Evolutionary conservation across 805 yeast genomes (phyloP), one percentile per base, ranked within the genome.

Genomic region (Yamadazyma paraphyllophila): DNA sequence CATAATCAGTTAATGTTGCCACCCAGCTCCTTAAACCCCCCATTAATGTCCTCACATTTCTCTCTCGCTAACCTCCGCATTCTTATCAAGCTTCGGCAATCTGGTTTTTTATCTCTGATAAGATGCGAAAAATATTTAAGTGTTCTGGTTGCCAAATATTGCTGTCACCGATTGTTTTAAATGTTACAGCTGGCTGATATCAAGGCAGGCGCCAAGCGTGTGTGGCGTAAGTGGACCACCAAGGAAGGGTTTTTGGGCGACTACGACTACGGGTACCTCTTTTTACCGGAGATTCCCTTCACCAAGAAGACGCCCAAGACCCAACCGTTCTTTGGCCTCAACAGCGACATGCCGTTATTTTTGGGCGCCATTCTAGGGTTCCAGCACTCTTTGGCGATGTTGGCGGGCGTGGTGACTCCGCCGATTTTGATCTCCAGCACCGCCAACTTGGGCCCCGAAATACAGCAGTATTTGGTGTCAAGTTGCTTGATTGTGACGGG

Each of bases 321-420:
- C 2, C 89, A 85, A 57, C 96, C 96, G 0, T 90, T 90, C 66
- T 91, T 89, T 56, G 89, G 94, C 4, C 66, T 90, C 41, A 73
- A 89, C 60, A 80, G 83, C 36, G 88, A 82, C 1, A 82, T 91
- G 80, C 97, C 97, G 0, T 54, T 89, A n/a, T 54, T 85, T 7
- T 70, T 90, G 46, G 96, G 95, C 1, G 62, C 85, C 46, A 46
- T 90, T 9, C 75, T 91, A 29, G 97, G 97, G 13, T 74, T 90
- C 51, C 97, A 90, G 69, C 97, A 90, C 61, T 70, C 96, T 1
- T 64, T 90, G 52, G 82, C 97, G 20, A 90, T 91, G 96, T 69
- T 90, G 67, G 97, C 96, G 12, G 97, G 97, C 58, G 79, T 90
- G 41, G 85, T 86, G 31, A 72, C 94, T 7, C 96, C 97, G 7